Evolutionary conservation across 1,284 basidiomycete genomes (phyloP), one percentile per base, ranked within the genome.

Genomic region (Rhodotorula sp.): DNA sequence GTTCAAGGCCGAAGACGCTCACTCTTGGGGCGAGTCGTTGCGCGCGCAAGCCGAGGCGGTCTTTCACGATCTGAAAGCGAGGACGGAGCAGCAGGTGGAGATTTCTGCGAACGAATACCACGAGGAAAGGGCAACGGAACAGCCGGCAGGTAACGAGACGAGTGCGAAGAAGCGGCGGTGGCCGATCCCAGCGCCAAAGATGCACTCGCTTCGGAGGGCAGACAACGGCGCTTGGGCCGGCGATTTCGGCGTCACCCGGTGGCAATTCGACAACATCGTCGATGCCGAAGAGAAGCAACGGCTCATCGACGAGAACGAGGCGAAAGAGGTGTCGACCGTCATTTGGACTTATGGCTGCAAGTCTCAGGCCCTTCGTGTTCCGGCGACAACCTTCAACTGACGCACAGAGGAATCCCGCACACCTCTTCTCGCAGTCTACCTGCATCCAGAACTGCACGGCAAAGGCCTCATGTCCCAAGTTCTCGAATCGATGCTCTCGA

Each of bases 301-400:
- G 21, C 28, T 54, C 4, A 19, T 15, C 8, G 19, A 28, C 19
- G 67, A 66, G 56, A 71, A 70, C n/a, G 50, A 56, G 4, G 60
- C 18, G 48, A 65, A 57, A 28, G 23, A n/a, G 16, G 60, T 56
- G 15, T 57, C 50, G 23, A 61, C 47, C 28, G 10, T 54, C 38
- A 28, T 59, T 0, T 74, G 69, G 72, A 52, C 61, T 15, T 67
- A 65, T n/a, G 72, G 72, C 2, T 71, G 72, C 71, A 26, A 38
- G 72, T 62, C 38, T 10, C 59, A 19, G 38, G 10, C 38, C 12
- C 38, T 43, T 43, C 38, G 38, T 43, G 57, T 23, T 34, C 6
- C 26, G 23, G 19, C 38, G 38, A 54, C n/a, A 21, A 21, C 43
- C 28, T 26, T 5, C n/a, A 45, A 7, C 16, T 2, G 38, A 15